Percentiles rank a stretch among this genome's conserved stretches.
Evolutionary conservation across 2,329 filamentous ascomycete species (phyloP).

Genomic region (Pseudonectria buxi): DNA sequence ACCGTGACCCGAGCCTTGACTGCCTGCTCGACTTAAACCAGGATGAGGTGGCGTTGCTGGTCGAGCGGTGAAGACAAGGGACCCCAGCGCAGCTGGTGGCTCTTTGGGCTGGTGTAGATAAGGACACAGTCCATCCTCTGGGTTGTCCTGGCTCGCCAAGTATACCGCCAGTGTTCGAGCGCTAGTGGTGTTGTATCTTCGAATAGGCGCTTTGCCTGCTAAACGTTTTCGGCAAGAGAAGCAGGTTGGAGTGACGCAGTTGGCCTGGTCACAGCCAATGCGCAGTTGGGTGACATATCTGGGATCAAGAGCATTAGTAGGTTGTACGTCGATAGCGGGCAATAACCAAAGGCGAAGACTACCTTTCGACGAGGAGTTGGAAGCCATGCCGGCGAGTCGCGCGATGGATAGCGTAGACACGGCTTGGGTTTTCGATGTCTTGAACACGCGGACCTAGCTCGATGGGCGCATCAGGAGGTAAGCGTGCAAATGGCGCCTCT

Average conservation of each 20-base stretch:
- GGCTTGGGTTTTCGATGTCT: slow-evolving; percentile 54
- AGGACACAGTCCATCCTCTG: slow-evolving; percentile 62
- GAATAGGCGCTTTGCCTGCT: slow-evolving; percentile 60
- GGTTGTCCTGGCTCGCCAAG: slow-evolving; percentile 72
- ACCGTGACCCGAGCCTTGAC: slow-evolving; percentile 3
- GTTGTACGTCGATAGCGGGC: too few relatives aligned
- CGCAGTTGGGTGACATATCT: slow-evolving; percentile 80
- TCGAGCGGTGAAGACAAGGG: slow-evolving; percentile 37
- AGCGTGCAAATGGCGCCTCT: slow-evolving; percentile 50
- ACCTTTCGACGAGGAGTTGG: slow-evolving; percentile 63
- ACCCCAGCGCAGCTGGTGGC: slow-evolving; percentile 39
- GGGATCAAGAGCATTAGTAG: slow-evolving; percentile 12
- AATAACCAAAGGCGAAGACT: too few relatives aligned
- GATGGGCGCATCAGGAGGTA: slow-evolving; percentile 54
- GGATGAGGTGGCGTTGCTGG: slow-evolving; percentile 13
- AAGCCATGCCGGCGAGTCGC: slow-evolving; percentile 57
- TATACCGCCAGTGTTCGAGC: slow-evolving; percentile 75
- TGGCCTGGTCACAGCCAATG: slow-evolving; percentile 63
- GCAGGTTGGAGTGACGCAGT: slow-evolving; percentile 71
- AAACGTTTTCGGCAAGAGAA: slow-evolving; percentile 68
- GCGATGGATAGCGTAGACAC: slow-evolving; percentile 54
- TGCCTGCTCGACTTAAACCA: slow-evolving; percentile 11
- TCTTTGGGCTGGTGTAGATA: slow-evolving; percentile 36
- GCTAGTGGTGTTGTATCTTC: slow-evolving; percentile 73
- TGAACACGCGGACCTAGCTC: slow-evolving; percentile 50